Base-by-base conservation (phyloP, 164 flowering plant genomes). In the Stephania japonica region DNA sequence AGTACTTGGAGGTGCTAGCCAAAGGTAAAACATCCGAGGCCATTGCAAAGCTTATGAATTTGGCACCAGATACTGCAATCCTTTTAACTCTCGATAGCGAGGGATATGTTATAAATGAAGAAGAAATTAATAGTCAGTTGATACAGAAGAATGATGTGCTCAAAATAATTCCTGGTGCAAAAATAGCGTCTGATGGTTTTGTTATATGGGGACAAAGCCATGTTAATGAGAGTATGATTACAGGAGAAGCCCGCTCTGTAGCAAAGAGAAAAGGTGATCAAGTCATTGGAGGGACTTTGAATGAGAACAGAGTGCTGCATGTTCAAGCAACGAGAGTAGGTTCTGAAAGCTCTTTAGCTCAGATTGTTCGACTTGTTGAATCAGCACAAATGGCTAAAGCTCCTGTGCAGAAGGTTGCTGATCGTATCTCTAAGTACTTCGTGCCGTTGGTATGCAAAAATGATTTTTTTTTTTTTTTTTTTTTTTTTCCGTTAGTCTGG, bases 301-400 rank as follows among this genome's bases (percentile, higher is more conserved):
- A 92, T 82, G 90, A 87, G 79, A 91, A 90, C 74, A 97, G 98
- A 6, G 92, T 89, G 24, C 75, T 94, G 56, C 92, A 91, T 79
- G 75, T 92, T 50, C 86, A 82, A 78, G 98, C 85, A 13, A 90
- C 97, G 50, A 81, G 81, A 77, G 90, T 94, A 76, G 98, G 98
- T 16, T 88, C 97, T 53, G 97, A 92, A 74, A 91, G 90, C 77
- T 91, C 95, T 71, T 87, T 94, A 14, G 84, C 95, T 4, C 97
- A 91, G 79, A 94, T 94, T 76, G 92, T 92, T 80, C 84, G 89
- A 21, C 87, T 94, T 18, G 97, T 94, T 38, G 98, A 94, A 75
- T 86, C 97, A 21, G 98, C 97, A 6, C 98, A 94, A 80, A 84
- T 92, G 95, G 93, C 94, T 53, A 92, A 90, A 84, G 98, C 97